phyloP scores from a whole-genome alignment of 2,329 filamentous ascomycete genomes.

The Lomentospora prolificans region DNA sequence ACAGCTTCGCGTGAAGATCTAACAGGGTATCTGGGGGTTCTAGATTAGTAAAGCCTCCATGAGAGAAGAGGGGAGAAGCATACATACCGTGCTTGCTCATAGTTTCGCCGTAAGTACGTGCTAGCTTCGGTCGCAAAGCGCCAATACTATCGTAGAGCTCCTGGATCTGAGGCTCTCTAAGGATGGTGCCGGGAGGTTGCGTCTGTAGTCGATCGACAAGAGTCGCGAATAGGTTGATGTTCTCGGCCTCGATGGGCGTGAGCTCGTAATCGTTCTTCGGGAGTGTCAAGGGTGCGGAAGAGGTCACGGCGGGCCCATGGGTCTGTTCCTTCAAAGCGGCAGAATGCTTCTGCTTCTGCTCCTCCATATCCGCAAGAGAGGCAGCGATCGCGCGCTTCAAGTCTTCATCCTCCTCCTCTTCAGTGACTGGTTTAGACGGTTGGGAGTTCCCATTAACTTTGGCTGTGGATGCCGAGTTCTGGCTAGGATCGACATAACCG shows the following conservation, averaged over 20 bases:
- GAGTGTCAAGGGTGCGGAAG: slow-evolving; percentile 42
- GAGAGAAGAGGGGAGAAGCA: background rate
- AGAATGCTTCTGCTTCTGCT: slow-evolving; percentile 88
- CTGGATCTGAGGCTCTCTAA: slow-evolving; percentile 96
- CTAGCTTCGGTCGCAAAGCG: slow-evolving; percentile 83
- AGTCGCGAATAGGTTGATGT: slow-evolving; percentile 92
- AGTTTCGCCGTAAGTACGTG: slow-evolving; percentile 91
- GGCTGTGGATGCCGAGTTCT: slow-evolving; percentile 26
- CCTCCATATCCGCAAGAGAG: slow-evolving; percentile 92
- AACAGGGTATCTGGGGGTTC: slow-evolving; percentile 65
- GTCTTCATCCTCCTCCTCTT: slow-evolving; percentile 85
- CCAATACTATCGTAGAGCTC: slow-evolving; percentile 97
- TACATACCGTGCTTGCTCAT: slow-evolving; percentile 95
- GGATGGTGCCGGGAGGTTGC: slow-evolving; percentile 86
- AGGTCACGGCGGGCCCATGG: slow-evolving; percentile 32
- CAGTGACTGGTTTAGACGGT: slow-evolving; percentile 18
- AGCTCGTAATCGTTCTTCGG: slow-evolving; percentile 93
- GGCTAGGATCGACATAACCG: slow-evolving; percentile 57
- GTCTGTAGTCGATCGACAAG: slow-evolving; percentile 90
- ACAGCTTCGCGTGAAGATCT: slow-evolving; percentile 88
- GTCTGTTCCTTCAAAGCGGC: slow-evolving; percentile 74
- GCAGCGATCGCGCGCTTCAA: slow-evolving; percentile 92
- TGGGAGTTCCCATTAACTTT: slow-evolving; percentile 20
- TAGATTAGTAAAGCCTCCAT: background rate
- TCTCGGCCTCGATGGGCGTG: slow-evolving; percentile 87